These are phyloP conservation scores for Tolypocladium ophioglossoides DNA, from an alignment of 2,329 filamentous ascomycete genomes.

Conservation along the genomic window DNA sequence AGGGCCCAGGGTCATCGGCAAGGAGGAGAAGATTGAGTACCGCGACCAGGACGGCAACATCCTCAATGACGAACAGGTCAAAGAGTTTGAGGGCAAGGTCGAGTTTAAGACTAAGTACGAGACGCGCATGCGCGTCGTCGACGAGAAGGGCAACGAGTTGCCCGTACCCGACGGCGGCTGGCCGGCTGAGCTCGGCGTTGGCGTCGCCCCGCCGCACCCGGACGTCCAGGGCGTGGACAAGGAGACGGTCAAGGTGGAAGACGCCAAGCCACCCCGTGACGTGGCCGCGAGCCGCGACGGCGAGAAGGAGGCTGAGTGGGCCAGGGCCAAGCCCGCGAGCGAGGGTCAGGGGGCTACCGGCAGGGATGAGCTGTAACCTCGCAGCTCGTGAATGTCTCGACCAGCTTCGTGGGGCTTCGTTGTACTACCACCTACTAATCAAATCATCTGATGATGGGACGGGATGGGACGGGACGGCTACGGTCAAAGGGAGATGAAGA, in stretches of 20 bases:
- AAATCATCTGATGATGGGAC: not conserved
- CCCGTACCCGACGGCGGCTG: conserved; percentile 29
- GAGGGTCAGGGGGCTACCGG: conserved; percentile 48
- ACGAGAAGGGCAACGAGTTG: conserved; percentile 72
- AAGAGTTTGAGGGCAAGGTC: conserved; percentile 79
- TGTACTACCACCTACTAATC: not conserved
- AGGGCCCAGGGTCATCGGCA: conserved; percentile 36
- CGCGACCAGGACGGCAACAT: conserved; percentile 72
- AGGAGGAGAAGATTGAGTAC: conserved; percentile 84
- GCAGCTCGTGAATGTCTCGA: not conserved
- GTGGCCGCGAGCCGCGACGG: conserved; percentile 43
- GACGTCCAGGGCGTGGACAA: conserved; percentile 51
- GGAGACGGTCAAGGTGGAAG: conserved; percentile 39
- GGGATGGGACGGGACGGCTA: not conserved
- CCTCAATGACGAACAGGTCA: conserved; percentile 73
- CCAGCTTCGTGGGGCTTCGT: not conserved
- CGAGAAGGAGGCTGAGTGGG: conserved; percentile 45
- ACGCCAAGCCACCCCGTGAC: conserved; percentile 28
- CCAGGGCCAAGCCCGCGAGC: conserved; percentile 50
- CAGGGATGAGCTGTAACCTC: conserved; percentile 22
- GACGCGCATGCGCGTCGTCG: conserved; percentile 79
- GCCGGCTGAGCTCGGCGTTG: conserved; percentile 23
- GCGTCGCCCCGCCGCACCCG: conserved; percentile 47
- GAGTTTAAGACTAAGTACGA: conserved; percentile 94
- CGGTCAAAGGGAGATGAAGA: not conserved